Conservation (phyloP, 441 rosid species). For the Caryocar brasiliense region DNA sequence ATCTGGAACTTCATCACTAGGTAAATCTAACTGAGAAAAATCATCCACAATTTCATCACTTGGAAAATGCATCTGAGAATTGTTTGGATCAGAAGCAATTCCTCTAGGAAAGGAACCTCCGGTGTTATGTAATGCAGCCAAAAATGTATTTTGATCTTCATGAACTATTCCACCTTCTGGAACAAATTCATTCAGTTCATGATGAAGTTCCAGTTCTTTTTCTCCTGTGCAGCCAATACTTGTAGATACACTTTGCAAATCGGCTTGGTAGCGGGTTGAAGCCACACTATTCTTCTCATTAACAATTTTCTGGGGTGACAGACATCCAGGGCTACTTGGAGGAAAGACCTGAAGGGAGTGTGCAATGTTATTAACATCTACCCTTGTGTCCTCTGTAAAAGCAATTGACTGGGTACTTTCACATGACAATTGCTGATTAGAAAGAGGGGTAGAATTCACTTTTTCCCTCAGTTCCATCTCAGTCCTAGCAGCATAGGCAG, state of each 20-base stretch:
- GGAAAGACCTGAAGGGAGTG: constrained; percentile 13
- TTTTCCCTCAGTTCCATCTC: constrained; percentile 1
- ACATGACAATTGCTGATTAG: constrained; percentile 16
- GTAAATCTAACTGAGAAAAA: constrained; percentile 7
- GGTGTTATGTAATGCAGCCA: constrained; percentile 36
- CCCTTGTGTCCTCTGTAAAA: constrained; percentile 14
- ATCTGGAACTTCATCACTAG: constrained; percentile 15
- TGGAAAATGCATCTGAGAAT: constrained; percentile 8
- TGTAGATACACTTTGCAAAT: constrained; percentile 20
- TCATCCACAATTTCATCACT: constrained; percentile 18
- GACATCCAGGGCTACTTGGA: constrained; percentile 13
- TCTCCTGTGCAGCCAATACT: constrained; percentile 22
- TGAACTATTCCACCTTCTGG: constrained; percentile 20
- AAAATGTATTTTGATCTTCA: constrained; percentile 44
- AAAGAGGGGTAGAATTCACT: constrained; percentile 12
- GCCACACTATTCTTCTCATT: constrained; percentile 12
- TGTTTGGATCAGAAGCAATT: constrained; percentile 9
- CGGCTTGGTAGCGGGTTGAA: constrained; percentile 12
- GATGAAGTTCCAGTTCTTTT: constrained; percentile 24
- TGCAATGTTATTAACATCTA: constrained; percentile 9
- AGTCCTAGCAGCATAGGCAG: constrained; percentile 7
- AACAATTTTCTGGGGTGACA: constrained; percentile 12
- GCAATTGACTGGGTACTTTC: constrained; percentile 12
- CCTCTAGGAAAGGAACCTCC: constrained; percentile 19
- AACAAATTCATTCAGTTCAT: constrained; percentile 21